Conservation (phyloP, 306 rosid species). For the Chamaecrista fasciculata region DNA sequence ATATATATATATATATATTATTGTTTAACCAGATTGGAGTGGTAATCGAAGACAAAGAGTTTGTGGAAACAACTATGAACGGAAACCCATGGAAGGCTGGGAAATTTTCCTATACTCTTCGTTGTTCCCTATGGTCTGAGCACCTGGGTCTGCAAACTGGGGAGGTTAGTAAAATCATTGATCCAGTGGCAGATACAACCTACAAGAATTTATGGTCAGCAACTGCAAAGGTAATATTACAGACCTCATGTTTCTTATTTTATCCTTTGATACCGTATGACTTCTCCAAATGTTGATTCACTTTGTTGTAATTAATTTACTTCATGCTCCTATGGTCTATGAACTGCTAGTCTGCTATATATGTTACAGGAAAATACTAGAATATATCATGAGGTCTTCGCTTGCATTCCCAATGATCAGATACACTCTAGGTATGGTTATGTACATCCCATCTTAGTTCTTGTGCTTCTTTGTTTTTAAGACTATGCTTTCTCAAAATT, state of each 20-base stretch:
- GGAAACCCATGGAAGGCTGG: conserved; percentile 97
- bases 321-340: conserved; percentile 18
- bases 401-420: conserved; percentile 84
- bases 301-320: not conserved
- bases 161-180: conserved; percentile 69
- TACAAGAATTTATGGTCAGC: conserved; percentile 86
- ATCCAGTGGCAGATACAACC: conserved; percentile 78
- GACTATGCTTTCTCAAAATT: not conserved
- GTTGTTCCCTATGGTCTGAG: conserved; percentile 91
- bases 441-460: not conserved
- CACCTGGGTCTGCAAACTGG: conserved; percentile 81
- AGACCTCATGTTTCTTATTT: not conserved
- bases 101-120: conserved; percentile 77
- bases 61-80: conserved; percentile 67
- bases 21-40: conserved; percentile 61
- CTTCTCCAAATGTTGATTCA: not conserved
- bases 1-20: not conserved
- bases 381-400: conserved; percentile 79
- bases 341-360: not conserved
- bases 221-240: conserved; percentile 77
- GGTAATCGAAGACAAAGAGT: conserved; percentile 84
- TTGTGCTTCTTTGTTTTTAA: not conserved
- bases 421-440: conserved; percentile 72
- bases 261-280: not conserved
- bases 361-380: conserved; percentile 68